Percentiles rank a stretch among this genome's conserved stretches.
Evolutionary conservation across 1,284 basidiomycete species (phyloP).

Genomic region (Stereum hirsutum): DNA sequence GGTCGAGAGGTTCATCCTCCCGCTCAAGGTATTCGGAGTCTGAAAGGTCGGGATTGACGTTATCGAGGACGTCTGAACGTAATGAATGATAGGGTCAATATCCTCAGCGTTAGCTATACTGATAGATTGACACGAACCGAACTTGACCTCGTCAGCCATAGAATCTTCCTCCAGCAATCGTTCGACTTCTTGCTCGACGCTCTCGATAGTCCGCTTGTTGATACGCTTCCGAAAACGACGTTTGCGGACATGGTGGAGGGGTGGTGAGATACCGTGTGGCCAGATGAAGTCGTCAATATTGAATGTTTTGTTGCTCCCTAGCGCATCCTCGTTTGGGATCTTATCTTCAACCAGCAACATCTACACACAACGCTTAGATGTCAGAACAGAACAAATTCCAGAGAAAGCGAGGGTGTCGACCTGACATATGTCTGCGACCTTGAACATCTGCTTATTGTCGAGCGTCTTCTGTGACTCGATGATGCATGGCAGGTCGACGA

Average conservation of each 20-base stretch:
- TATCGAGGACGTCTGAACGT: slow-evolving; percentile 70
- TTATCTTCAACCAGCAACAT: slow-evolving; percentile 84
- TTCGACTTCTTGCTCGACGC: slow-evolving; percentile 95
- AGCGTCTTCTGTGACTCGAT: slow-evolving; percentile 96
- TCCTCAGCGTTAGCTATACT: not conserved
- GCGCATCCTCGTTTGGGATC: slow-evolving; percentile 60
- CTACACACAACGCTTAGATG: slow-evolving; percentile 26
- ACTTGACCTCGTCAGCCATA: slow-evolving; percentile 71
- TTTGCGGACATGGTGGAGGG: slow-evolving; percentile 86
- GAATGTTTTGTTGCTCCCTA: slow-evolving; percentile 55
- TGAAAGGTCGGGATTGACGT: slow-evolving; percentile 80
- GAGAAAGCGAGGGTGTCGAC: slow-evolving; percentile 26
- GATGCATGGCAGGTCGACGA: slow-evolving; percentile 94
- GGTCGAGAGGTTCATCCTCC: slow-evolving; percentile 54
- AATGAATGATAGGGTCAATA: slow-evolving; percentile 1
- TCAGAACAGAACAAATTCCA: slow-evolving; percentile 7
- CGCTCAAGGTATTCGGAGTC: slow-evolving; percentile 78
- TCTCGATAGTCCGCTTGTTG: slow-evolving; percentile 89
- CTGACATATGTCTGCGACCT: slow-evolving; percentile 97
- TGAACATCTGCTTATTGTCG: slow-evolving; percentile 96
- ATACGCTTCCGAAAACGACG: slow-evolving; percentile 89
- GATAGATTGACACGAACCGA: slow-evolving; percentile 38
- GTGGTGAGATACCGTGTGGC: slow-evolving; percentile 95
- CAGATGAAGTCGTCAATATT: slow-evolving; percentile 96
- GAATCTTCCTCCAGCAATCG: slow-evolving; percentile 83